These are phyloP conservation scores for Chiua virens DNA, from an alignment of 768 basidiomycete genomes.

Conservation along the genomic window DNA sequence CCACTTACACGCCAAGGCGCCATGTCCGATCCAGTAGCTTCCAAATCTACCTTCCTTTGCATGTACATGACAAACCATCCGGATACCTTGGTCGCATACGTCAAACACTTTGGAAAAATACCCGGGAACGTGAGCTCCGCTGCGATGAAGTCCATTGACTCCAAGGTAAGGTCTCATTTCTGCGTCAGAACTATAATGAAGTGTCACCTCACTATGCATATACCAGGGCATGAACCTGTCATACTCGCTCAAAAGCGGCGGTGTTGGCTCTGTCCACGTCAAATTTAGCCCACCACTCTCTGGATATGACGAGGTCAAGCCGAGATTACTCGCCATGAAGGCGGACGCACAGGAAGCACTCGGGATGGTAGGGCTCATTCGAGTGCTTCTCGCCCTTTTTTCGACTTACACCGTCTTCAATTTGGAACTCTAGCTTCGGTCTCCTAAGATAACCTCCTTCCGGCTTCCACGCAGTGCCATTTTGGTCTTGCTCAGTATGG, in stretches of 20 bases:
- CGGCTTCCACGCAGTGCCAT: conserved; percentile 40
- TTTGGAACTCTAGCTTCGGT: conserved; percentile 47
- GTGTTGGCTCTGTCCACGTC: conserved; percentile 48
- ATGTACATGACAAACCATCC: conserved; percentile 87
- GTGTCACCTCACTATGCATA: neutral
- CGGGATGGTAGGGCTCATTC: conserved; percentile 61
- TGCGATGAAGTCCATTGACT: conserved; percentile 68
- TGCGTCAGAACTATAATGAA: neutral
- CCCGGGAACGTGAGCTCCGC: conserved; percentile 55
- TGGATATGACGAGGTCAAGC: conserved; percentile 82
- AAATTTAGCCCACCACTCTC: conserved; percentile 68
- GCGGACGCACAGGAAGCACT: conserved; percentile 75
- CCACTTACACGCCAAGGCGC: neutral
- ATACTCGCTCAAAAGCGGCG: conserved; percentile 54
- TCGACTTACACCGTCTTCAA: neutral
- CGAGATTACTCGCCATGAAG: conserved; percentile 77
- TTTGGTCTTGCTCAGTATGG: conserved; percentile 13
- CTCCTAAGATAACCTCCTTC: conserved; percentile 63
- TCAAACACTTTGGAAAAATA: conserved; percentile 72
- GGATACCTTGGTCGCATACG: conserved; percentile 82
- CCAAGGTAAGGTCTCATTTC: conserved; percentile 45
- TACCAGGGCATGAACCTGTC: conserved; percentile 66
- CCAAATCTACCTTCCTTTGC: conserved; percentile 71
- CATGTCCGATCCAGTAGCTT: conserved; percentile 74
- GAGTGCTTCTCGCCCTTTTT: neutral